These are phyloP conservation scores for Penicillium hordei DNA, from an alignment of 2,329 filamentous ascomycete species.

Conservation along the genomic window DNA sequence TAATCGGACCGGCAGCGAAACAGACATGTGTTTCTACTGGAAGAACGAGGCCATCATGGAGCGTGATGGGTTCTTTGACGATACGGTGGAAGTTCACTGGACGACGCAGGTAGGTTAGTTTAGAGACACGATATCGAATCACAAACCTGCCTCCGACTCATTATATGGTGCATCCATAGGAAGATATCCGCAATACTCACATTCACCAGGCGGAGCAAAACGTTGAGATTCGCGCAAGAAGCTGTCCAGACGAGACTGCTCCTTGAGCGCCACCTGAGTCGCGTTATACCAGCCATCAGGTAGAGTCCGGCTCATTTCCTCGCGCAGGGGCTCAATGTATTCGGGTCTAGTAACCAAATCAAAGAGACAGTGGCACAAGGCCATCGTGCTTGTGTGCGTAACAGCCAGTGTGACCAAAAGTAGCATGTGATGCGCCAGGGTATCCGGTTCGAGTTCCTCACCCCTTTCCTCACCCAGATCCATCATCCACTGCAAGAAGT, in stretches of 20 bases:
- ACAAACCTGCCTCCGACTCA: not conserved
- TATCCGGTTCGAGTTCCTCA: constrained; percentile 21
- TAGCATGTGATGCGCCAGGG: constrained; percentile 29
- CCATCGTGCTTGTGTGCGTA: constrained; percentile 31
- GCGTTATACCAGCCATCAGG: constrained; percentile 28
- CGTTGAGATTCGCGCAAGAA: constrained; percentile 34
- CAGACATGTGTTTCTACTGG: constrained; percentile 29
- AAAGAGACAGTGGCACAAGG: constrained; percentile 49
- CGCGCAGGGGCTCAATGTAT: constrained; percentile 50
- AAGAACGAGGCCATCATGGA: constrained; percentile 28
- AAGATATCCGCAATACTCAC: constrained; percentile 13
- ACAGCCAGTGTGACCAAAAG: constrained; percentile 29
- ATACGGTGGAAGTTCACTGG: constrained; percentile 33
- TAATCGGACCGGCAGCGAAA: constrained; percentile 31
- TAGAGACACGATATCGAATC: not conserved
- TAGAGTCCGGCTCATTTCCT: constrained; percentile 46
- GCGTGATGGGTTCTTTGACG: constrained; percentile 22
- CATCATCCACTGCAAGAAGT: constrained; percentile 38
- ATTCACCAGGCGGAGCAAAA: constrained; percentile 29
- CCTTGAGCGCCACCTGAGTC: constrained; percentile 20
- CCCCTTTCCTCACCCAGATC: constrained; percentile 24
- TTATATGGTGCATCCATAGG: not conserved
- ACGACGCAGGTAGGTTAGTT: not conserved
- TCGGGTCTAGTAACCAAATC: constrained; percentile 53
- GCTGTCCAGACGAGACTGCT: constrained; percentile 28